A percentile compares a stretch with the other conserved stretches of the same genome.
These are phyloP conservation scores for Mercurialis annua DNA, from an alignment of 345 rosid species.

Conservation along the genomic window DNA sequence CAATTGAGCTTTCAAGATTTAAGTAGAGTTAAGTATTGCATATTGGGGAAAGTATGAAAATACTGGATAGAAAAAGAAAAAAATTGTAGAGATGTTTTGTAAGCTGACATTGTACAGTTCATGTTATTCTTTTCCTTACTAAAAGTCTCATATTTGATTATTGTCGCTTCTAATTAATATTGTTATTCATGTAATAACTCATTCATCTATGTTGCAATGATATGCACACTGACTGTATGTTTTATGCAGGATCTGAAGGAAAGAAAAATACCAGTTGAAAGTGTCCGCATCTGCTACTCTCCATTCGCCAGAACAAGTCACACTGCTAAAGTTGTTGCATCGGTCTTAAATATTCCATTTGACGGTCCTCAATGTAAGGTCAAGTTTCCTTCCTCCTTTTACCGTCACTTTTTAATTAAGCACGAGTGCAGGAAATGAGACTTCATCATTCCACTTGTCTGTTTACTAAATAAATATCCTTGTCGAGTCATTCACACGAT, in stretches of 20 bases:
- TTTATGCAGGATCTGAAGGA: constrained; percentile 66
- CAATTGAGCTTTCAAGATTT: no score
- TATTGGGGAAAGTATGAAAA: no score
- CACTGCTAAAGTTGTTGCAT: constrained; percentile 72
- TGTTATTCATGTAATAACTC: not conserved
- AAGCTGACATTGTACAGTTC: no score
- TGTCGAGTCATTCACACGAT: no score
- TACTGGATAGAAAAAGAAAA: no score
- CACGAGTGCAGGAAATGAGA: not conserved
- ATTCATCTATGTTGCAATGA: not conserved
- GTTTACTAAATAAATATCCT: not conserved
- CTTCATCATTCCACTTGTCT: no score
- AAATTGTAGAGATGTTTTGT: no score
- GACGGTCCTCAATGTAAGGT: constrained; percentile 80
- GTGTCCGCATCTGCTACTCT: constrained; percentile 81
- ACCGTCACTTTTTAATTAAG: not conserved
- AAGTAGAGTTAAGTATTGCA: no score
- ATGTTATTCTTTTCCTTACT: no score
- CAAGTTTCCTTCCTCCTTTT: not conserved
- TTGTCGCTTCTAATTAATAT: not conserved
- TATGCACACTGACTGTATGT: not conserved
- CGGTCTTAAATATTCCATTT: constrained; percentile 62
- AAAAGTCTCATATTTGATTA: not conserved
- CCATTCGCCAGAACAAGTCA: constrained; percentile 86
- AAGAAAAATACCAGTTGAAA: constrained; percentile 44